Percentiles rank a stretch among this genome's conserved stretches.
Conservation (phyloP, 352 stramenopile species). For the Phytopythium kandeliae region DNA sequence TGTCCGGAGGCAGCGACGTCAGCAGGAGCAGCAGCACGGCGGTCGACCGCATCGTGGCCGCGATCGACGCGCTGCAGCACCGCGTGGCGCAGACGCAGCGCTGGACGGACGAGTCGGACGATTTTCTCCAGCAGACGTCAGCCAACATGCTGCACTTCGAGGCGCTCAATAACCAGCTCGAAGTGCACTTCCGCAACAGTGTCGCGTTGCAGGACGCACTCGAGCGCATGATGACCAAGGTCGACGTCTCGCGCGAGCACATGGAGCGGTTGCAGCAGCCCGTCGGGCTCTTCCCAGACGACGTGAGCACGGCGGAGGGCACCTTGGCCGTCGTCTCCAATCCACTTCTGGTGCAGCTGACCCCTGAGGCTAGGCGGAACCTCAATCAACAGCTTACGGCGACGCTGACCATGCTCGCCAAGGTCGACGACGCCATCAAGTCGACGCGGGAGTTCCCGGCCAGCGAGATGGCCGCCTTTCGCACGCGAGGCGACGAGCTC, state of each 20-base stretch:
- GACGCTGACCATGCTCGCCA: conserved; percentile 33
- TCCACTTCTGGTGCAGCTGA: conserved; percentile 1
- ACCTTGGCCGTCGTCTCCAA: background rate
- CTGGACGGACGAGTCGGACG: conserved; percentile 60
- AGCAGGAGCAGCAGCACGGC: conserved; percentile 15
- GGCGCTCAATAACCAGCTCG: conserved; percentile 71
- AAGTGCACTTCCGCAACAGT: conserved; percentile 79
- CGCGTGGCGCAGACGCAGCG: conserved; percentile 35
- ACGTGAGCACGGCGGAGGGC: conserved; percentile 5
- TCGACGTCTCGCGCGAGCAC: conserved; percentile 49
- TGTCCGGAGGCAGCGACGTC: background rate
- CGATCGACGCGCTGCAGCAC: conserved; percentile 44
- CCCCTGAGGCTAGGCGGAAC: conserved; percentile 8
- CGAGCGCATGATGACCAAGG: conserved; percentile 33
- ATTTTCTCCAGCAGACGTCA: conserved; percentile 52
- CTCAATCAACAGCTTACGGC: conserved; percentile 24
- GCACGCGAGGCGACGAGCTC: conserved; percentile 47
- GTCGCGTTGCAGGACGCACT: conserved; percentile 55
- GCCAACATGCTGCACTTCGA: conserved; percentile 76
- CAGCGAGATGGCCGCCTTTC: conserved; percentile 60
- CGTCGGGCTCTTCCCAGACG: conserved; percentile 39
- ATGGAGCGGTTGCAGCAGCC: conserved; percentile 51
- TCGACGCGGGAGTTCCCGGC: conserved; percentile 51
- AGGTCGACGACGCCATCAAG: conserved; percentile 49
- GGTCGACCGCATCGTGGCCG: conserved; percentile 53